Conservation (phyloP, 768 basidiomycete species). For the Kondoa subrosea region DNA sequence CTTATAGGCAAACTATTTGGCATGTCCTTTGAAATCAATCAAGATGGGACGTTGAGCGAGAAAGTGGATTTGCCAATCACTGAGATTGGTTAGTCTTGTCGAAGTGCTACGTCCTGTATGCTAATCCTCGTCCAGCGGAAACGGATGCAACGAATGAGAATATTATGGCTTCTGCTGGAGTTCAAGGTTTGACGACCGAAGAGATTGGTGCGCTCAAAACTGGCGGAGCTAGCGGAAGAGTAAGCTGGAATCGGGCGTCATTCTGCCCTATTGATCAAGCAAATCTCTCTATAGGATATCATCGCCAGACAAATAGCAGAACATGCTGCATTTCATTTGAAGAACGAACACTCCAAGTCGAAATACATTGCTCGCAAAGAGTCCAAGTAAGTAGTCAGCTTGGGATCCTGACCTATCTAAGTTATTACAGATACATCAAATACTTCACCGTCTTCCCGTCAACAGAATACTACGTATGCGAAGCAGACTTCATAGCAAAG, state of each 20-base stretch:
- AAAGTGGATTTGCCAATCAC: conserved; percentile 8
- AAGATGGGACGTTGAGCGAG: background rate
- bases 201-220: conserved; percentile 74
- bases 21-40: conserved; percentile 1
- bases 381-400: conserved; percentile 53
- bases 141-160: conserved; percentile 93
- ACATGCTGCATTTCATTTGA: conserved; percentile 77
- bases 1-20: conserved; percentile 1
- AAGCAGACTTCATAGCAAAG: conserved; percentile 76
- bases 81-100: background rate
- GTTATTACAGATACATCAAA: conserved; percentile 54
- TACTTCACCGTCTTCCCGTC: conserved; percentile 74
- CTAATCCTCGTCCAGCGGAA: conserved; percentile 43
- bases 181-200: conserved; percentile 62
- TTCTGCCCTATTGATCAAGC: too few relatives aligned
- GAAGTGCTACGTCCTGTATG: background rate
- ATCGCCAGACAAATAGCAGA: conserved; percentile 84
- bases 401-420: background rate
- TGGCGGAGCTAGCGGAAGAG: conserved; percentile 47
- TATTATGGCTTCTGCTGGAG: conserved; percentile 62
- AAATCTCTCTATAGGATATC: conserved; percentile 51
- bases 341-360: conserved; percentile 96
- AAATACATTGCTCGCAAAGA: conserved; percentile 95
- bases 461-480: conserved; percentile 66
- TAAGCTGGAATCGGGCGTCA: conserved; percentile 33